Conservation (phyloP, 2,329 filamentous ascomycete genomes). For the Cercospora brassicicola region DNA sequence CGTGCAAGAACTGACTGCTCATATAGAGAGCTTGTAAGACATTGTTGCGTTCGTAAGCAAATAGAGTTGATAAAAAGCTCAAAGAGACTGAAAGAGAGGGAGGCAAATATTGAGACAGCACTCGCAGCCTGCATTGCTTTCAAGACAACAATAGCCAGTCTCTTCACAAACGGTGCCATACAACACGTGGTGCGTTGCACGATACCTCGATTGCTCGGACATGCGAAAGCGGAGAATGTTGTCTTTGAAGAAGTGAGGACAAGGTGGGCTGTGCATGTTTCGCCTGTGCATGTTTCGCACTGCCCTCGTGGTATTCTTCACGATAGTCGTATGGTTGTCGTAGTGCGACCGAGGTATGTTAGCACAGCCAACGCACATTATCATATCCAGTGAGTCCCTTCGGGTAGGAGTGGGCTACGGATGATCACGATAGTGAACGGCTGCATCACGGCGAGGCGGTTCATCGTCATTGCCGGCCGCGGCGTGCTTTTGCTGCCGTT, state of each 20-base stretch:
- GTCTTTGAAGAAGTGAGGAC: not conserved
- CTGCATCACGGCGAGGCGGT: not conserved
- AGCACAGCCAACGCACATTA: not conserved
- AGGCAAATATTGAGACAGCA: not conserved
- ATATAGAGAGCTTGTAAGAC: not conserved
- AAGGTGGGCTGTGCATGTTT: not conserved
- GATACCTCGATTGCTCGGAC: not conserved
- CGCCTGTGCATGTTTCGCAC: not conserved
- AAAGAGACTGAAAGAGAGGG: not conserved
- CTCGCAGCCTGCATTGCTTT: not conserved
- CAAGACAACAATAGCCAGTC: not conserved
- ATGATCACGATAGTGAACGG: not conserved
- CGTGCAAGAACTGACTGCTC: not conserved
- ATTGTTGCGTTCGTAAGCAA: not conserved
- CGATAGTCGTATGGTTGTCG: not conserved
- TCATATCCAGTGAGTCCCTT: not conserved
- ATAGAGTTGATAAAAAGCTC: not conserved
- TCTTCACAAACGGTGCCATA: not conserved
- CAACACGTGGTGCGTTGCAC: conserved; percentile 5
- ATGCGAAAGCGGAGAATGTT: not conserved
- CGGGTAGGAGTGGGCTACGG: not conserved
- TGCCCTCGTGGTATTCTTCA: not conserved
- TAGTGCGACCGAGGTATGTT: not conserved
- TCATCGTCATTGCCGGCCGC: not conserved
- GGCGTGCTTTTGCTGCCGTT: not conserved